These are phyloP conservation scores for Veloboletus limbatus DNA, from an alignment of 1,284 basidiomycete genomes.

Conservation along the genomic window DNA sequence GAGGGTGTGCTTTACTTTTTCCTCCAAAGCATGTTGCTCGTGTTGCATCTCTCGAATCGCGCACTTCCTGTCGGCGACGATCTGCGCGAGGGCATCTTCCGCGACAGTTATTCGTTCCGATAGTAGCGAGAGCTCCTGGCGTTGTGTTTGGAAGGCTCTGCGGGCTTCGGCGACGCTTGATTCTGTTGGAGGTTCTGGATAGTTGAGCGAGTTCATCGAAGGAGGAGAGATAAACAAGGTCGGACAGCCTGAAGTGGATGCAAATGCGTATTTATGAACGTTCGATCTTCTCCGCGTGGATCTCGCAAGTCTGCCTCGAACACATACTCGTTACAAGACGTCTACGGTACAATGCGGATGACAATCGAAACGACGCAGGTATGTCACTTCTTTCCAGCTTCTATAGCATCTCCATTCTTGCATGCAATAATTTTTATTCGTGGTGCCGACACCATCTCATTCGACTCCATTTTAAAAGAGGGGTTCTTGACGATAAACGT, in stretches of 20 bases:
- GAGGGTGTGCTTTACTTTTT: constrained; percentile 43
- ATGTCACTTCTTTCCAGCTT: constrained; percentile 55
- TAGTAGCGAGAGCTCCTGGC: constrained; percentile 35
- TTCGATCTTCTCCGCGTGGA: neutral
- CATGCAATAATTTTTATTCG: constrained; percentile 96
- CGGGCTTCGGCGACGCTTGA: constrained; percentile 49
- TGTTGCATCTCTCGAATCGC: constrained; percentile 51
- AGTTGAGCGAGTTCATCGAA: constrained; percentile 18
- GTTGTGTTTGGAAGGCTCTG: constrained; percentile 36
- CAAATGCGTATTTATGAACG: constrained; percentile 20
- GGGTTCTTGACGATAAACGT: constrained; percentile 93
- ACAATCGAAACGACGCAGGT: neutral
- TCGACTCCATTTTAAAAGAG: constrained; percentile 92
- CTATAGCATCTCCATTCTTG: constrained; percentile 86
- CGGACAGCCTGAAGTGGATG: constrained; percentile 21
- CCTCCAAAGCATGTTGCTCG: constrained; percentile 47
- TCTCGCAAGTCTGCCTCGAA: too few relatives aligned
- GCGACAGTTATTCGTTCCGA: constrained; percentile 42
- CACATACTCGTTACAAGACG: constrained; percentile 20
- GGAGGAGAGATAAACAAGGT: constrained; percentile 10
- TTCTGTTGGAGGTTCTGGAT: constrained; percentile 55
- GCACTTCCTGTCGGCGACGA: constrained; percentile 51
- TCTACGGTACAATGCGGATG: constrained; percentile 24
- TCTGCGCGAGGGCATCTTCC: constrained; percentile 52
- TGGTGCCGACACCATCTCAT: constrained; percentile 71